Evolutionary conservation across 2,329 filamentous ascomycete species (phyloP).

Genomic region (Clarireedia hainanense): DNA sequence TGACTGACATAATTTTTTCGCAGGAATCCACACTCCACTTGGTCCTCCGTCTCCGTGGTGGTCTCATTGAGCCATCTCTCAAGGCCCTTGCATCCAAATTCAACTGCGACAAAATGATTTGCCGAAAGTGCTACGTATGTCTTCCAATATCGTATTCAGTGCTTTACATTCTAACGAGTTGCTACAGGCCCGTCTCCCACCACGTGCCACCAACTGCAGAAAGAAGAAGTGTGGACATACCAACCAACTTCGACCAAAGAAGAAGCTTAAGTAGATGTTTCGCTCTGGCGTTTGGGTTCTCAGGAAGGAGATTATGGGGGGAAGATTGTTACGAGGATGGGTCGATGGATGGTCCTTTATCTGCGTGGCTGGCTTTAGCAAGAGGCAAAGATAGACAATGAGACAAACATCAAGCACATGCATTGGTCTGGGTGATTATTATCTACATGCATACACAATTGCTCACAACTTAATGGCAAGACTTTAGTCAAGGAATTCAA

Average conservation of each 20-base stretch:
- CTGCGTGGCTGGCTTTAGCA: constrained; percentile 17
- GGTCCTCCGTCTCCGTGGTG: constrained; percentile 97
- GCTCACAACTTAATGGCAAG: background rate
- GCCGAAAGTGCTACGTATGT: constrained; percentile 99
- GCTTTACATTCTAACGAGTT: constrained; percentile 13
- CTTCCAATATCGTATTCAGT: background rate
- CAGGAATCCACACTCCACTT: constrained; percentile 97
- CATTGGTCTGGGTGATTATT: background rate
- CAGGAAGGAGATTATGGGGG: constrained; percentile 10
- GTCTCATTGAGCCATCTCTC: constrained; percentile 98
- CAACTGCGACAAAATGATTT: constrained; percentile 99
- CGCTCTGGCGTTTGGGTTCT: constrained; percentile 27
- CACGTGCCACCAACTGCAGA: constrained; percentile 99
- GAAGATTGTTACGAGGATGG: constrained; percentile 3
- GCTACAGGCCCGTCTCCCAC: constrained; percentile 70
- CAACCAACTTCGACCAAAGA: constrained; percentile 99
- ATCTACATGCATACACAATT: background rate
- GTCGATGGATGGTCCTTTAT: constrained; percentile 15
- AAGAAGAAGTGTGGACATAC: constrained; percentile 99
- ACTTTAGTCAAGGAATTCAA: background rate
- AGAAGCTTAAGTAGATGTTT: constrained; percentile 92
- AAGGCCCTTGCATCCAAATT: constrained; percentile 98
- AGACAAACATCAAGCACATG: constrained; percentile 10
- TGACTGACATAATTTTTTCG: constrained; percentile 18
- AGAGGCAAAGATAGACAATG: constrained; percentile 14